phyloP scores from a whole-genome alignment of 1,284 basidiomycete species.

The Tilletia setariae region DNA sequence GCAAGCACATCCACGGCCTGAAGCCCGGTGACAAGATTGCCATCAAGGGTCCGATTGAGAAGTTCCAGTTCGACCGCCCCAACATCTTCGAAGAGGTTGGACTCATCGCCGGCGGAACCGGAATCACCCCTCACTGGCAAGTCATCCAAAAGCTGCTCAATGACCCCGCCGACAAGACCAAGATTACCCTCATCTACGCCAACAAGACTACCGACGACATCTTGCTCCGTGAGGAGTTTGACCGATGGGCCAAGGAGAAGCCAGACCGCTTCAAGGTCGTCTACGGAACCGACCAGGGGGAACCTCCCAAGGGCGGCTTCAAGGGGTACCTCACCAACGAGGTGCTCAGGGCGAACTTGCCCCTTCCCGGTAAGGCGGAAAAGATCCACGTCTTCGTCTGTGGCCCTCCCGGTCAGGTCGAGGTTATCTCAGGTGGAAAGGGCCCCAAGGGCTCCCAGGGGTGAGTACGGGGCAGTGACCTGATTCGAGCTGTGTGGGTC shows the following conservation, averaged over 20 bases:
- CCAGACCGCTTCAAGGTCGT: conserved; percentile 68
- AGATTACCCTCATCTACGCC: conserved; percentile 85
- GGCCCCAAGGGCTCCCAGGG: conserved; percentile 49
- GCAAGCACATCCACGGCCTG: conserved; percentile 56
- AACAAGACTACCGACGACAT: conserved; percentile 90
- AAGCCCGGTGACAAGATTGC: conserved; percentile 77
- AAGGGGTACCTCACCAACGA: conserved; percentile 64
- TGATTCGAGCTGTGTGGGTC: not conserved
- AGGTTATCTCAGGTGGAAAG: conserved; percentile 49
- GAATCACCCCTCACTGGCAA: conserved; percentile 61
- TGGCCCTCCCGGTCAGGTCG: conserved; percentile 58
- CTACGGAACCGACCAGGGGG: conserved; percentile 86
- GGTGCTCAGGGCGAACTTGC: conserved; percentile 70
- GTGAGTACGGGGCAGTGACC: not conserved
- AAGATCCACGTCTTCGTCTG: conserved; percentile 88
- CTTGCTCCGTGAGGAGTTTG: conserved; percentile 77
- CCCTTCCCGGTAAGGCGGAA: conserved; percentile 66
- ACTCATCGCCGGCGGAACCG: conserved; percentile 84
- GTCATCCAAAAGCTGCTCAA: conserved; percentile 53
- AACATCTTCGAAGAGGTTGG: conserved; percentile 66
- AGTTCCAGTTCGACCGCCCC: conserved; percentile 49
- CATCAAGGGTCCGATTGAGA: conserved; percentile 67
- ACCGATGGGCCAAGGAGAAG: conserved; percentile 55
- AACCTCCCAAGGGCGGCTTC: conserved; percentile 62
- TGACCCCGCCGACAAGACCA: conserved; percentile 77